Percentiles rank a stretch among this genome's conserved stretches.
Conservation (phyloP, 2,329 filamentous ascomycete genomes). For the Hypoxylon sp. region DNA sequence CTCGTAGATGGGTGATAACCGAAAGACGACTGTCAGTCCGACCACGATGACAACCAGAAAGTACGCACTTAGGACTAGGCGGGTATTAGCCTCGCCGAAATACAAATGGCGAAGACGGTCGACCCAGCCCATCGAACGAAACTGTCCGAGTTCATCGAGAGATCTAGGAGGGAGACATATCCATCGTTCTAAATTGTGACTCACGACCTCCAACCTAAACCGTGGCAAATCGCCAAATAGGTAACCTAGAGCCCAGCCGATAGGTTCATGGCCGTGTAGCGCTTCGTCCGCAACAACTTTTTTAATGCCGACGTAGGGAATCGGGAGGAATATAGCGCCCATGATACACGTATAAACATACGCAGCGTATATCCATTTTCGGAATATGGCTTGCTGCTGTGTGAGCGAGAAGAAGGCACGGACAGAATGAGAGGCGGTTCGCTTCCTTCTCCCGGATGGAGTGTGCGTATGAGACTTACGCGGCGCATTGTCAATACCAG, state of each 20-base stretch:
- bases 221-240: slow-evolving; percentile 81
- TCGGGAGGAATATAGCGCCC: slow-evolving; percentile 71
- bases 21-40: slow-evolving; percentile 81
- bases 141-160: slow-evolving; percentile 49
- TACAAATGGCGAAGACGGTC: slow-evolving; percentile 73
- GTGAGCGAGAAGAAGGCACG: slow-evolving; percentile 86
- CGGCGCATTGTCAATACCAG: slow-evolving; percentile 56
- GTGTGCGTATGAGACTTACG: slow-evolving; percentile 65
- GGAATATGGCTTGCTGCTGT: slow-evolving; percentile 77
- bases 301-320: slow-evolving; percentile 70
- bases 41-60: slow-evolving; percentile 76
- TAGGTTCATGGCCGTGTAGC: slow-evolving; percentile 79
- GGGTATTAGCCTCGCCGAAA: slow-evolving; percentile 82
- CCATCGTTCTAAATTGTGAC: slow-evolving; percentile 79
- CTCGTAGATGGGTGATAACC: slow-evolving; percentile 81
- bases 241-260: slow-evolving; percentile 94
- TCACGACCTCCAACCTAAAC: slow-evolving; percentile 79
- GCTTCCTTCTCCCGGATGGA: slow-evolving; percentile 74
- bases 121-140: slow-evolving; percentile 69
- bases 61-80: slow-evolving; percentile 82
- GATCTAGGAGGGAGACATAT: slow-evolving; percentile 73
- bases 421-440: slow-evolving; percentile 72
- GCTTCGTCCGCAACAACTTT: slow-evolving; percentile 76
- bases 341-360: slow-evolving; percentile 81
- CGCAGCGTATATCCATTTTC: slow-evolving; percentile 86